Percentiles rank a stretch among this genome's conserved stretches.
These are phyloP conservation scores for Phytophthora cryptogea DNA, from an alignment of 352 stramenopile genomes.

Conservation along the genomic window DNA sequence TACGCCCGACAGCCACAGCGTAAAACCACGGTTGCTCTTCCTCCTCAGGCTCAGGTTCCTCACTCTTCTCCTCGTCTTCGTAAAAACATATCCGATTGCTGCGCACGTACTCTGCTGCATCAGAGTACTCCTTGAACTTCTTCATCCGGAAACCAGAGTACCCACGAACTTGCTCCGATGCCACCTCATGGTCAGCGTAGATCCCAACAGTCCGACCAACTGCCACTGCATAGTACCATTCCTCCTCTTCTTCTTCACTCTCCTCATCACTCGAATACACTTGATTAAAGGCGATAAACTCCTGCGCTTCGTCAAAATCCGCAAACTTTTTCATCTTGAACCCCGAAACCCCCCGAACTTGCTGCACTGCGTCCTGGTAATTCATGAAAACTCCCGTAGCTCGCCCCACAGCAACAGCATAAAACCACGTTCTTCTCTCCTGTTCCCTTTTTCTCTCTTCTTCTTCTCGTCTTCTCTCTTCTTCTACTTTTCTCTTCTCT, in stretches of 20 bases:
- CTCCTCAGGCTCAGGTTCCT: background rate
- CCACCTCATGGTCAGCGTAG: constrained; percentile 42
- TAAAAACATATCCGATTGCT: background rate
- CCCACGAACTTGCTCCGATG: constrained; percentile 43
- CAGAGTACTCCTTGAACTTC: constrained; percentile 44
- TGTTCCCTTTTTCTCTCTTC: background rate
- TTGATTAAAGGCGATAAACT: constrained; percentile 18
- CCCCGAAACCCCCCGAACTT: constrained; percentile 15
- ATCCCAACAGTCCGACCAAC: constrained; percentile 42
- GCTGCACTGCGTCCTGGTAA: constrained; percentile 7
- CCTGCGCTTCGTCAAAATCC: constrained; percentile 14
- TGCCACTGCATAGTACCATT: constrained; percentile 54
- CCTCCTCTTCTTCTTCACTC: constrained; percentile 7
- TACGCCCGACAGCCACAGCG: constrained; percentile 7
- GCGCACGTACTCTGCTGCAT: constrained; percentile 22
- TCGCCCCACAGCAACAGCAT: constrained; percentile 56
- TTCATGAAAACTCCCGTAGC: constrained; percentile 46
- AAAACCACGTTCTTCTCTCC: constrained; percentile 16
- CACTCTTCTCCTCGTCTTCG: background rate
- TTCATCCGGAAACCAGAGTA: constrained; percentile 48
- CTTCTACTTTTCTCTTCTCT: background rate
- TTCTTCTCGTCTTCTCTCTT: background rate
- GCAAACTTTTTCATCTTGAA: constrained; percentile 22
- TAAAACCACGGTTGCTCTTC: constrained; percentile 5
- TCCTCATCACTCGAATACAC: constrained; percentile 21